phyloP scores from a whole-genome alignment of 2,329 filamentous ascomycete species.

The Pyrenochaeta sp. region DNA sequence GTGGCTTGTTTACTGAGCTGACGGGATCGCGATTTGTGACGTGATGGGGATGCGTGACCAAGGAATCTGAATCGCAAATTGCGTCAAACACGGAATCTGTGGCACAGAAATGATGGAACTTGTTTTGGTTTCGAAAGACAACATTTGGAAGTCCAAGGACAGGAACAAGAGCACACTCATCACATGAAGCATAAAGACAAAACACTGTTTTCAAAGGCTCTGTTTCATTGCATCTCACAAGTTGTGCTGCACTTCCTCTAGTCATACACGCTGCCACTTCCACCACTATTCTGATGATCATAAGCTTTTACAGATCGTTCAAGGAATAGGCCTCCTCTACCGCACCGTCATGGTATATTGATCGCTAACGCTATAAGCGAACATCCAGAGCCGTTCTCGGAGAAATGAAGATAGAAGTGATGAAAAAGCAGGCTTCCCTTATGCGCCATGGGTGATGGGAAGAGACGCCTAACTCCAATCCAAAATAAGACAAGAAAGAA shows the following conservation, averaged over 20 bases:
- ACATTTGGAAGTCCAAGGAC: neutral
- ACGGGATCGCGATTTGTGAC: neutral
- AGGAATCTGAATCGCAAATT: too few relatives aligned
- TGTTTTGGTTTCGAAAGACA: too few relatives aligned
- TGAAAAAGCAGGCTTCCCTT: constrained; percentile 26
- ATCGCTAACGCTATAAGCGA: constrained; percentile 41
- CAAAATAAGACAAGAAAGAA: constrained; percentile 33
- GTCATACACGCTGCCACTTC: constrained; percentile 28
- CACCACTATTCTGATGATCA: constrained; percentile 11
- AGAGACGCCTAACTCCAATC: constrained; percentile 38
- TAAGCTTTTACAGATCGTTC: constrained; percentile 23
- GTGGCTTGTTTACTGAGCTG: constrained; percentile 10
- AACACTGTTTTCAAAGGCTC: constrained; percentile 15
- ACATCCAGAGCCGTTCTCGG: constrained; percentile 47
- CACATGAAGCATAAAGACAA: neutral
- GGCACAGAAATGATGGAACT: too few relatives aligned
- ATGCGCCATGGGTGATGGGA: constrained; percentile 33
- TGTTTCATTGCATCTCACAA: constrained; percentile 28
- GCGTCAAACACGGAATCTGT: too few relatives aligned
- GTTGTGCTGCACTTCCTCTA: constrained; percentile 25
- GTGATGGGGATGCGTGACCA: too few relatives aligned
- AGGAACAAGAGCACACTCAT: neutral
- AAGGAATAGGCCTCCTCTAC: constrained; percentile 38
- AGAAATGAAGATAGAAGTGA: constrained; percentile 45
- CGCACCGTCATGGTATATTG: constrained; percentile 39